Evolutionary conservation across 352 stramenopile species (phyloP).

Genomic region (Pythium aquatile): DNA sequence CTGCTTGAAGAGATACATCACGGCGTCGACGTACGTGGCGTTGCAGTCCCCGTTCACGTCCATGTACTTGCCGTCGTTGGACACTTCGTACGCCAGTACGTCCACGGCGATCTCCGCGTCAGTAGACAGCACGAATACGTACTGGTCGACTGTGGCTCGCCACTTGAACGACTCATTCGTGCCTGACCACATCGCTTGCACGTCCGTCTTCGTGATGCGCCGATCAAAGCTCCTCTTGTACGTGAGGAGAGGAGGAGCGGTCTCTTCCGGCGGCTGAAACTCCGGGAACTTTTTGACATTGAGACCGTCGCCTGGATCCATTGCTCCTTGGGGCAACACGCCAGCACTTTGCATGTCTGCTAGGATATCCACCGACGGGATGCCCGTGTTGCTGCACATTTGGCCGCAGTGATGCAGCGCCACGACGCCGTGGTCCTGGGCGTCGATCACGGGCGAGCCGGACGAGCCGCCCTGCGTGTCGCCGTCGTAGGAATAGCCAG

Average conservation of each 20-base stretch:
- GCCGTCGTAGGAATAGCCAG: conserved; percentile 57
- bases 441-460: conserved; percentile 54
- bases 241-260: conserved; percentile 19
- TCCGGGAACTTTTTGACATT: conserved; percentile 42
- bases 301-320: conserved; percentile 41
- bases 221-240: conserved; percentile 29
- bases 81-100: conserved; percentile 59
- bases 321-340: conserved; percentile 29
- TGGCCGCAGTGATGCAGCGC: conserved; percentile 71
- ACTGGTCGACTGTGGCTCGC: conserved; percentile 45
- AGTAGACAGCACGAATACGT: conserved; percentile 41
- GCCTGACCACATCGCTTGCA: not conserved
- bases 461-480: conserved; percentile 68
- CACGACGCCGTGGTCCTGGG: conserved; percentile 51
- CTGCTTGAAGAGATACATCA: conserved; percentile 56
- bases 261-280: conserved; percentile 31
- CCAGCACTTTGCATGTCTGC: conserved; percentile 33
- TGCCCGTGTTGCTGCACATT: conserved; percentile 53
- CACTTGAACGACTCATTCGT: not conserved
- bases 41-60: conserved; percentile 71
- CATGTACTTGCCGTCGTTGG: conserved; percentile 43
- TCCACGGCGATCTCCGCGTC: conserved; percentile 54
- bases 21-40: conserved; percentile 53
- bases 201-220: conserved; percentile 26
- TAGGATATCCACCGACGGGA: conserved; percentile 47